Percentiles rank a stretch among this genome's conserved stretches.
These are phyloP conservation scores for Sicyos baderoa DNA, from an alignment of 306 rosid species.

Conservation along the genomic window DNA sequence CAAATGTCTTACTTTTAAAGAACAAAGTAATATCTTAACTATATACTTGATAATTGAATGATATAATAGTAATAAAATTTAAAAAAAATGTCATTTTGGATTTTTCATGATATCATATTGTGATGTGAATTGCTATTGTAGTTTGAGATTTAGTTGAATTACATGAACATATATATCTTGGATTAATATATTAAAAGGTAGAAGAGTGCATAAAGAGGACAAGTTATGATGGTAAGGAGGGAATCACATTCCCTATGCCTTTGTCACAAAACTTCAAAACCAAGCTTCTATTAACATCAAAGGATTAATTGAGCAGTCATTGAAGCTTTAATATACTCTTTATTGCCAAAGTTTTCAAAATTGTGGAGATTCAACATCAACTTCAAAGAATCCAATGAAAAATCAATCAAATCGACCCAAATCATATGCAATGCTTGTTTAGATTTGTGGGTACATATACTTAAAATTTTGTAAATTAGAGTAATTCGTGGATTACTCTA, in stretches of 20 bases:
- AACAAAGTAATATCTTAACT: no score
- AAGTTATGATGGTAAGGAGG: background rate
- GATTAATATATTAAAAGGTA: background rate
- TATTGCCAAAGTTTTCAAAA: background rate
- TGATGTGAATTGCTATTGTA: no score
- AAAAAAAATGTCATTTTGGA: no score
- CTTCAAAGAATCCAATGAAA: background rate
- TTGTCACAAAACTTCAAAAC: constrained; percentile 8
- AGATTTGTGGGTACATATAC: no score
- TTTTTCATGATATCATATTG: no score
- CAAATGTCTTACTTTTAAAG: no score
- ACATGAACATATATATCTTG: no score
- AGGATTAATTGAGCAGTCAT: background rate
- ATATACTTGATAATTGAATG: no score
- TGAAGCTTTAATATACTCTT: constrained; percentile 9
- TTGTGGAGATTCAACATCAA: background rate
- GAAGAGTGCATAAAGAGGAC: background rate
- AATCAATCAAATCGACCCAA: no score
- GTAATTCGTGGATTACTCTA: background rate
- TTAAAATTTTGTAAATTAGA: background rate
- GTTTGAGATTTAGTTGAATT: background rate
- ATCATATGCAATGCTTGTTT: background rate
- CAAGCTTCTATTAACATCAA: background rate
- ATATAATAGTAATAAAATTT: no score
- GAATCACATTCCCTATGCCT: constrained; percentile 14